Conservation (phyloP, 2,329 filamentous ascomycete species). For the Lasiodiplodia hormozganensis region DNA sequence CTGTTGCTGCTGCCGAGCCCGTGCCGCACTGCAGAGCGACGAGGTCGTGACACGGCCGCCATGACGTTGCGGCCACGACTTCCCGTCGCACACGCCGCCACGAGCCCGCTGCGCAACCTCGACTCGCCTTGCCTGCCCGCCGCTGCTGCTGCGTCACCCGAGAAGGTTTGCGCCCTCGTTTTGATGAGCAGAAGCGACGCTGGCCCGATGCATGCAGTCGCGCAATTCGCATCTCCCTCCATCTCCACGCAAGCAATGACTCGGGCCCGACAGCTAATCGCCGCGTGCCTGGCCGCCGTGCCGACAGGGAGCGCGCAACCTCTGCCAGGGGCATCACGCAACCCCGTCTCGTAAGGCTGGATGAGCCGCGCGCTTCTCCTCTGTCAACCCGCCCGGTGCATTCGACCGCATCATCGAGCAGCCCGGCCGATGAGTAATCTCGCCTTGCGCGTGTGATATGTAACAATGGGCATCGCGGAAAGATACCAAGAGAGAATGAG, state of each 20-base stretch:
- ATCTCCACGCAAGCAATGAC: not conserved
- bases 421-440: constrained; percentile 9
- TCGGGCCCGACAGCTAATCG: not conserved
- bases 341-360: constrained; percentile 13
- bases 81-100: constrained; percentile 7
- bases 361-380: constrained; percentile 20
- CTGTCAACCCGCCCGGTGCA: constrained; percentile 1
- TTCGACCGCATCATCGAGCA: constrained; percentile 14
- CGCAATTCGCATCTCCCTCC: not conserved
- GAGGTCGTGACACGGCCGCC: not conserved
- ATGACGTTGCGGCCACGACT: constrained; percentile 21
- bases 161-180: constrained; percentile 19
- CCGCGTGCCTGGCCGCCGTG: not conserved
- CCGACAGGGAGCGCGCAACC: constrained; percentile 19
- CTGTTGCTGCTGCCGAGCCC: constrained; percentile 2
- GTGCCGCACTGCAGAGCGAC: not conserved
- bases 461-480: not conserved
- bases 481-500: not conserved
- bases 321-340: not conserved
- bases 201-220: constrained; percentile 10
- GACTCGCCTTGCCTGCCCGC: not conserved
- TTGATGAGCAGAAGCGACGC: constrained; percentile 26
- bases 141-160: constrained; percentile 17
- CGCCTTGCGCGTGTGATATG: not conserved
- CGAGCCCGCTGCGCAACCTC: not conserved